Conservation (phyloP, 2,329 filamentous ascomycete genomes). For the Hortaea werneckii region DNA sequence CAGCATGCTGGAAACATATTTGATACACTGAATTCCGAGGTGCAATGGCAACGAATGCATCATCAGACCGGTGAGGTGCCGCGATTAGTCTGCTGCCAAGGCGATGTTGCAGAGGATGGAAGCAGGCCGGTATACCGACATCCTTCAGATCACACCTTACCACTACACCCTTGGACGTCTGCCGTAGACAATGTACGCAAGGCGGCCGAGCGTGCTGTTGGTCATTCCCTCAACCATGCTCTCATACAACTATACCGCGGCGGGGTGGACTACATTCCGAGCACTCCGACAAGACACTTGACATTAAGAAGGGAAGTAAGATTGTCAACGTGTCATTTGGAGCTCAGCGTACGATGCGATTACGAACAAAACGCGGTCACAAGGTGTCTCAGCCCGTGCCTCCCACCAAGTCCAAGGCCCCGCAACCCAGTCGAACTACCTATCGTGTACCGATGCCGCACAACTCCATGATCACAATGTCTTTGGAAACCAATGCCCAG, state of each 20-base stretch:
- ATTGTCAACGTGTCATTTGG: slow-evolving; percentile 95
- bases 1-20: slow-evolving; percentile 50
- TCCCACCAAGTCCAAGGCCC: not conserved
- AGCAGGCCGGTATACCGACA: slow-evolving; percentile 88
- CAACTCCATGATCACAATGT: slow-evolving; percentile 79
- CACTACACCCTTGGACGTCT: slow-evolving; percentile 63
- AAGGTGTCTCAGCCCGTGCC: not conserved
- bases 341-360: slow-evolving; percentile 77
- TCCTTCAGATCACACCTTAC: slow-evolving; percentile 77
- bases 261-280: slow-evolving; percentile 90
- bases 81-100: slow-evolving; percentile 82
- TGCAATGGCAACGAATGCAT: slow-evolving; percentile 84
- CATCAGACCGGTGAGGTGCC: slow-evolving; percentile 88
- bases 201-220: slow-evolving; percentile 60
- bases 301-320: slow-evolving; percentile 68
- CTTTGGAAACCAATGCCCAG: slow-evolving; percentile 66
- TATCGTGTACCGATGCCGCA: slow-evolving; percentile 70
- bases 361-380: slow-evolving; percentile 63
- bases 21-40: slow-evolving; percentile 58
- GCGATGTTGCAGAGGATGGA: slow-evolving; percentile 61
- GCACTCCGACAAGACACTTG: slow-evolving; percentile 92
- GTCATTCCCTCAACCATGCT: slow-evolving; percentile 79
- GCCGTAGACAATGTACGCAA: slow-evolving; percentile 59
- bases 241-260: slow-evolving; percentile 89
- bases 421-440: slow-evolving; percentile 33